These are phyloP conservation scores for Ensete ventricosum DNA, from an alignment of 176 grass and related monocot species.

Conservation along the genomic window DNA sequence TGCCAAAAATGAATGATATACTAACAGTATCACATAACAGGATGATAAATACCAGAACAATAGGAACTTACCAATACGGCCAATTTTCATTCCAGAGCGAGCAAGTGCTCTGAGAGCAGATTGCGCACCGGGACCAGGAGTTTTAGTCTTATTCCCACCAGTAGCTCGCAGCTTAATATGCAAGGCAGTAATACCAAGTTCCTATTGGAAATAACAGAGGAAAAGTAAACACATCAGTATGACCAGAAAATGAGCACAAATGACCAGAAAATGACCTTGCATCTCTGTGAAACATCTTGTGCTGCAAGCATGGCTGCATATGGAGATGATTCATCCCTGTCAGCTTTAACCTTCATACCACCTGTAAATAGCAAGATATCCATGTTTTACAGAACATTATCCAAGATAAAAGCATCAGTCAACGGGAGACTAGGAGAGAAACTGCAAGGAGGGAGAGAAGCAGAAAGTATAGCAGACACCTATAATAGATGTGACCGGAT, in stretches of 20 bases:
- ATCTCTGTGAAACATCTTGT: constrained; percentile 1
- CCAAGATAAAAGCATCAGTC: not conserved
- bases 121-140: not conserved
- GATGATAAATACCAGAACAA: no score
- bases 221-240: not conserved
- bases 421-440: not conserved
- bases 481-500: no score
- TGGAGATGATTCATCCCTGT: not conserved
- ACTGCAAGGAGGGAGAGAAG: not conserved
- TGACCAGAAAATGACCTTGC: not conserved
- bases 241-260: not conserved
- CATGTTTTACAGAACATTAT: not conserved
- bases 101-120: constrained; percentile 2
- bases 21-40: no score
- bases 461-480: no score
- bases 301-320: constrained; percentile 4
- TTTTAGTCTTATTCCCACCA: not conserved
- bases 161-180: not conserved
- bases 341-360: constrained; percentile 6
- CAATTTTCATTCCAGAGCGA: constrained; percentile 2
- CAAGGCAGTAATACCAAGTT: constrained; percentile 3
- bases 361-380: not conserved
- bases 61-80: not conserved
- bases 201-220: not conserved
- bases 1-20: no score